Base-by-base conservation (phyloP, 768 basidiomycete species). In the Lentinula aciculospora region DNA sequence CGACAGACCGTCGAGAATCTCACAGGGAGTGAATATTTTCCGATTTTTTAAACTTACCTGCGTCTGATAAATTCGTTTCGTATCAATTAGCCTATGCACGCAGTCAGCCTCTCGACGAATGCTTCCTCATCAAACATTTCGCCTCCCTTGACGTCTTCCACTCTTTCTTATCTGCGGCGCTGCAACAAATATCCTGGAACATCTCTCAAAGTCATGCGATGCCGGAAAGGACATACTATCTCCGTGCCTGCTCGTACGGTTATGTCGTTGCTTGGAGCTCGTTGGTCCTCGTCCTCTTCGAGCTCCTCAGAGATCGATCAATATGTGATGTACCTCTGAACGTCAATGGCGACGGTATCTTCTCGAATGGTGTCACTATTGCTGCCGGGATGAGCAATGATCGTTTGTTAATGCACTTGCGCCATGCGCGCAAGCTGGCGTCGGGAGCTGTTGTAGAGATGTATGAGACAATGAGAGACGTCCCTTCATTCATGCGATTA, bases 51-150 rank as follows among this genome's bases (percentile, higher is more conserved):
- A 8, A 31, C 21, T 4, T n/a, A 8, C 6, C n/a, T 34, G 8
- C 5, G 3, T 6, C 46, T 3, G 12, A 34, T 50, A 31, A 21
- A 10, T 8, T n/a, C 25, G 15, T 23, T 21, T 10, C 15, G 17
- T 21, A 5, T 31, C 4, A 15, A n/a, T 45, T n/a, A 56, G 54
- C 54, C 7, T 56, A 29, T 19, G 54, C 54, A 17, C 54, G 40
- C 25, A 19, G 40, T n/a, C 54, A 45, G 25, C 54, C 40, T 3
- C 54, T 56, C n/a, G 37, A 56, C 32, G 54, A 56, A 46, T n/a
- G 28, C 17, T 42, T 46, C 15, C 54, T 56, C n/a, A 56, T 32
- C 29, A 32, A 44, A n/a, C 54, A 56, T 44, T 45, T 56, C 19
- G 29, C 44, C 6, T 56, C 54, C 8, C 21, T 56, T 7, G 54